Base-by-base conservation (phyloP, 805 yeast genomes). In the Saturnispora diversa region DNA sequence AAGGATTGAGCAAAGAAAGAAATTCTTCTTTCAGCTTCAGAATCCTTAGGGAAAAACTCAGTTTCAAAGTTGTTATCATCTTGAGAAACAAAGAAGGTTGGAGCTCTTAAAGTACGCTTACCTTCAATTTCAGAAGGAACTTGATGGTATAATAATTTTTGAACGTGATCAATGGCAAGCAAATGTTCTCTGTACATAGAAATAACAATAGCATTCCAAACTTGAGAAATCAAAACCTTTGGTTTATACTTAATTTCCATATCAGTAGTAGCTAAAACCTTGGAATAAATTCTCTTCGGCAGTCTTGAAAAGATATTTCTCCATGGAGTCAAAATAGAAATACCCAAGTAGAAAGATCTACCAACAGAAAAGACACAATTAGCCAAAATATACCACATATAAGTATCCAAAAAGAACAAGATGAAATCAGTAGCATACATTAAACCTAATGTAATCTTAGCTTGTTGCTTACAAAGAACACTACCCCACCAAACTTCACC, bases 171-270 rank as follows among this genome's bases (percentile, higher is more conserved):
- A 64, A 94, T 90, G 22, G 98, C 97, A 53, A 92, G 69, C 64
- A 92, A 72, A 65, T 92, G 99, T 69, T 92, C 99, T 72, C 99
- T 86, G 80, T 92, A 94, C 99, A 92, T 92, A 44, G 98, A 90
- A 55, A 92, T 92, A 51, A 92, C 94, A 65, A 92, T 84, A 41
- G 98, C 98, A 62, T 92, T 92, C 99, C 99, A 92, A 54, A 94
- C 90, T 71, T 92, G 98, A 31, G 97, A 87, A 56, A 92, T 90
- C 62, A 92, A 74, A 51, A 92, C 97, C 76, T 92, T 92, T 52
- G 98, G 97, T 68, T 92, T 90, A 70, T 92, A 92, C 71, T 92
- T 90, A 61, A 90, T 86, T 70, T 92, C 97, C 98, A 94, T 90
- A 63, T 92, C 97, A 51, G 95, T 84, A 27, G 99, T 92, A 35